Evolutionary conservation across 2,329 filamentous ascomycete species (phyloP).

Genomic region (Nemania bipapillata): DNA sequence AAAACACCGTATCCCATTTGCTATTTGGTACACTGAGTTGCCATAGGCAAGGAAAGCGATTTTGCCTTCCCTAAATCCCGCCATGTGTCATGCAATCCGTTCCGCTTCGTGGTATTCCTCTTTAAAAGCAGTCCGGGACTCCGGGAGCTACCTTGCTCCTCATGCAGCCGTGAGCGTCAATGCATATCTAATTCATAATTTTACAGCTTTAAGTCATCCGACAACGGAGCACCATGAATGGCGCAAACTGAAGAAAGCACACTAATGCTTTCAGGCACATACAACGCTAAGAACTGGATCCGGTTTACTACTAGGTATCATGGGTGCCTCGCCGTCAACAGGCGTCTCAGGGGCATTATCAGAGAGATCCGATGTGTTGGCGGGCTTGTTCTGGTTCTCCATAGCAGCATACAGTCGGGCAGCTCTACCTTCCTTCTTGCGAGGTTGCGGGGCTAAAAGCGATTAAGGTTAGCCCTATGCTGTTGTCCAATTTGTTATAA

Average conservation of each 20-base stretch:
- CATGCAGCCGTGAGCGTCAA: constrained; percentile 34
- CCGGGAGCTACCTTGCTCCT: constrained; percentile 30
- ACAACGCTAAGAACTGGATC: constrained; percentile 24
- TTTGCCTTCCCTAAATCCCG: not conserved
- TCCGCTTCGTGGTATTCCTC: constrained; percentile 34
- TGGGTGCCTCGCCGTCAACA: constrained; percentile 39
- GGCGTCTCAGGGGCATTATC: constrained; percentile 45
- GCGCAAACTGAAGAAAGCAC: not conserved
- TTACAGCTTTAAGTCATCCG: constrained; percentile 30
- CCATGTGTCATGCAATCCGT: constrained; percentile 31
- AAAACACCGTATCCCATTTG: constrained; percentile 12
- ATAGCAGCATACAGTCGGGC: constrained; percentile 50
- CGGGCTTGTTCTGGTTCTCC: constrained; percentile 45
- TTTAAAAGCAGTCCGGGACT: constrained; percentile 36
- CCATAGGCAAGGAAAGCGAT: constrained; percentile 2
- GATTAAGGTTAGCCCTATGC: constrained; percentile 32
- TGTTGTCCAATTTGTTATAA: not conserved
- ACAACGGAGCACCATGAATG: not conserved
- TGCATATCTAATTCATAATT: constrained; percentile 37
- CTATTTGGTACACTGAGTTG: constrained; percentile 7
- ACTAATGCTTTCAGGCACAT: constrained; percentile 19
- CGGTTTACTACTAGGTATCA: constrained; percentile 27
- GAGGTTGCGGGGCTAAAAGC: constrained; percentile 50
- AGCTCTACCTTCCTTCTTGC: constrained; percentile 53
- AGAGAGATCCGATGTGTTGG: constrained; percentile 45